phyloP scores from a whole-genome alignment of 2,329 filamentous ascomycete genomes.

The Colletotrichum endophyticum region DNA sequence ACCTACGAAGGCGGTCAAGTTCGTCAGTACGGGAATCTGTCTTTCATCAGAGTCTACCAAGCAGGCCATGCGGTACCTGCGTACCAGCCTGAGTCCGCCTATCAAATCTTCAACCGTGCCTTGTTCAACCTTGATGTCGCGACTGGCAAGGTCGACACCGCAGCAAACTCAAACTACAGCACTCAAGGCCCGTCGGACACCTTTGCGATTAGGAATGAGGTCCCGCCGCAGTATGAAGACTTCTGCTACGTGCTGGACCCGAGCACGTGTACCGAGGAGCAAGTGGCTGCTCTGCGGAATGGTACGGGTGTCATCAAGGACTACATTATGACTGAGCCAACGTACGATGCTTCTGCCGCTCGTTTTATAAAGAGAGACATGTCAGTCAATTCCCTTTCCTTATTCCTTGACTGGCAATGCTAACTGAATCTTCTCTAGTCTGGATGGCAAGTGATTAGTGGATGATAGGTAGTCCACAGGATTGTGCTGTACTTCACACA shows the following conservation, averaged over 20 bases:
- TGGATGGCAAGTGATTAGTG: background rate
- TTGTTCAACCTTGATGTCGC: conserved; percentile 25
- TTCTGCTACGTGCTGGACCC: conserved; percentile 28
- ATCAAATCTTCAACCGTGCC: conserved; percentile 55
- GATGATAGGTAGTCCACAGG: background rate
- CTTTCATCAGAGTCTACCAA: conserved; percentile 62
- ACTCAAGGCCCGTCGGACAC: conserved; percentile 24
- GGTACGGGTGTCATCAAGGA: conserved; percentile 56
- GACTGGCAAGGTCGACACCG: conserved; percentile 25
- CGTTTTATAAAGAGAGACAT: background rate
- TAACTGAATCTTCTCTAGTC: background rate
- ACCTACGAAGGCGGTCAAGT: conserved; percentile 67
- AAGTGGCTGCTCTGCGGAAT: conserved; percentile 54
- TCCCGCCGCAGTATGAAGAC: conserved; percentile 24
- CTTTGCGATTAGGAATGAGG: conserved; percentile 21
- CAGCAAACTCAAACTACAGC: conserved; percentile 15
- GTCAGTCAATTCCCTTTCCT: background rate
- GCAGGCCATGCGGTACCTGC: conserved; percentile 62
- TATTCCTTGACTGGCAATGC: background rate
- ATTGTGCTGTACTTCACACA: background rate
- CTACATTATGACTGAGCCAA: conserved; percentile 22
- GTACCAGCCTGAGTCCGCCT: conserved; percentile 51
- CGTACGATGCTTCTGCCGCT: background rate
- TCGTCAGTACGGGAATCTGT: conserved; percentile 70
- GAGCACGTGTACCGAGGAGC: conserved; percentile 44